Evolutionary conservation across 2,329 filamentous ascomycete species (phyloP).

Genomic region (Neonectria punicea): DNA sequence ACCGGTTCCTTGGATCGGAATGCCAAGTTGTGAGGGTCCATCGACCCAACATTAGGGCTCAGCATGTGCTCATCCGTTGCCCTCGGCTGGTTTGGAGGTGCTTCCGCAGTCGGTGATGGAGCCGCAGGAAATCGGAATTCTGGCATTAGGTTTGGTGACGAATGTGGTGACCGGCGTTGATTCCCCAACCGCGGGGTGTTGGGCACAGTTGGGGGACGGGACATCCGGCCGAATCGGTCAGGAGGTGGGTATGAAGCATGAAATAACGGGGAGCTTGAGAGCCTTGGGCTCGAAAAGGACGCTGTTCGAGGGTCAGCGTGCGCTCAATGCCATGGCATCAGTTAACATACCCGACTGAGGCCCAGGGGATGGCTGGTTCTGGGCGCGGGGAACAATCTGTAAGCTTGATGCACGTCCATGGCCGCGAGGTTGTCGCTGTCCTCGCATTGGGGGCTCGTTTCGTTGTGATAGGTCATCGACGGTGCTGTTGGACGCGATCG

Average conservation of each 20-base stretch:
- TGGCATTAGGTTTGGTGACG: constrained; percentile 57
- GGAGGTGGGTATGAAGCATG: constrained; percentile 66
- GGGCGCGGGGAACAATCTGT: constrained; percentile 66
- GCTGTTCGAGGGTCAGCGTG: constrained; percentile 43
- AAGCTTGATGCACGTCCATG: constrained; percentile 85
- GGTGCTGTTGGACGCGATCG: constrained; percentile 69
- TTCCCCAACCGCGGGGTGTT: constrained; percentile 55
- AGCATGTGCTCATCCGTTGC: constrained; percentile 51
- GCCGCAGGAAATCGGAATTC: constrained; percentile 68
- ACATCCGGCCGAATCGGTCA: constrained; percentile 55
- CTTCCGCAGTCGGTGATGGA: constrained; percentile 53
- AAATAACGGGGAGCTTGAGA: constrained; percentile 62
- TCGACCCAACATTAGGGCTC: constrained; percentile 51
- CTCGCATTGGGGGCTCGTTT: constrained; percentile 54
- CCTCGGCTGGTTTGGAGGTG: constrained; percentile 41
- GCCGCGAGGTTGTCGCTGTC: constrained; percentile 66
- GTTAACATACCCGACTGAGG: constrained; percentile 52
- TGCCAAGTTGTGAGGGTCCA: constrained; percentile 51
- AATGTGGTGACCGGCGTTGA: constrained; percentile 53
- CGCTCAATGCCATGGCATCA: not conserved
- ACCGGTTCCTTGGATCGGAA: constrained; percentile 56
- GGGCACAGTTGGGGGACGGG: constrained; percentile 56
- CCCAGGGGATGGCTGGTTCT: constrained; percentile 57
- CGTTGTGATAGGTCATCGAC: constrained; percentile 59
- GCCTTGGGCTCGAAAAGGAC: constrained; percentile 53